phyloP scores from a whole-genome alignment of 306 rosid genomes.

The Trichosanthes cucumerina region DNA sequence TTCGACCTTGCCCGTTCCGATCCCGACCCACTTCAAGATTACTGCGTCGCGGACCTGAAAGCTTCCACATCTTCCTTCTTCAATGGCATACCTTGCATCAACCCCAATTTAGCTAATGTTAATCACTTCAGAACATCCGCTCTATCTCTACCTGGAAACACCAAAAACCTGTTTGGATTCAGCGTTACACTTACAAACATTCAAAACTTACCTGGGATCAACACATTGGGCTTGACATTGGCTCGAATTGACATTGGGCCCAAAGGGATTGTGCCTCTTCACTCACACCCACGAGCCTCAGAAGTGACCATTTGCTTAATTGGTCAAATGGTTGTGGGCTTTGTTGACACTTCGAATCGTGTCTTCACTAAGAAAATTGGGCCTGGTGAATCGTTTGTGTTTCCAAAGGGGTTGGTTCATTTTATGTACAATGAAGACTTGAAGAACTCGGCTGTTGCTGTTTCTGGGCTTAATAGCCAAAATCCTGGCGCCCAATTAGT shows the following conservation, averaged over 20 bases:
- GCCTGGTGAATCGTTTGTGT: conserved; percentile 59
- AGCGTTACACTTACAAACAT: conserved; percentile 30
- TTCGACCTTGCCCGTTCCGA: conserved; percentile 31
- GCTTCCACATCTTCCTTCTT: conserved; percentile 17
- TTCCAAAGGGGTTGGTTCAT: conserved; percentile 53
- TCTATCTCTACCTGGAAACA: conserved; percentile 34
- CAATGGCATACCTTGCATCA: conserved; percentile 58
- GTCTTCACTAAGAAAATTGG: conserved; percentile 20
- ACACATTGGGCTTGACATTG: conserved; percentile 58
- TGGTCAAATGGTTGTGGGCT: conserved; percentile 53
- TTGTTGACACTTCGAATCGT: conserved; percentile 31
- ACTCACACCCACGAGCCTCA: conserved; percentile 58
- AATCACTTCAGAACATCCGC: conserved; percentile 46
- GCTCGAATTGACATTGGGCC: conserved; percentile 36
- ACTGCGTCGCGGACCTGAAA: conserved; percentile 49
- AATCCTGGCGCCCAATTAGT: conserved; percentile 45
- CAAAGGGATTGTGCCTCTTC: conserved; percentile 34
- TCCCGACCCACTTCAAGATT: conserved; percentile 60
- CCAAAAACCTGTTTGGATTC: conserved; percentile 31
- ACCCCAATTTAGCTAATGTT: conserved; percentile 33
- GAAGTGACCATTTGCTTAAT: conserved; percentile 33
- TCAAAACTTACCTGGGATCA: conserved; percentile 52
- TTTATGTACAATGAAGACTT: conserved; percentile 36
- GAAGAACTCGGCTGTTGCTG: conserved; percentile 19
- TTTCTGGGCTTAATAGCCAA: conserved; percentile 63